Base-by-base conservation (phyloP, 805 yeast species). In the Candida chilensis region DNA sequence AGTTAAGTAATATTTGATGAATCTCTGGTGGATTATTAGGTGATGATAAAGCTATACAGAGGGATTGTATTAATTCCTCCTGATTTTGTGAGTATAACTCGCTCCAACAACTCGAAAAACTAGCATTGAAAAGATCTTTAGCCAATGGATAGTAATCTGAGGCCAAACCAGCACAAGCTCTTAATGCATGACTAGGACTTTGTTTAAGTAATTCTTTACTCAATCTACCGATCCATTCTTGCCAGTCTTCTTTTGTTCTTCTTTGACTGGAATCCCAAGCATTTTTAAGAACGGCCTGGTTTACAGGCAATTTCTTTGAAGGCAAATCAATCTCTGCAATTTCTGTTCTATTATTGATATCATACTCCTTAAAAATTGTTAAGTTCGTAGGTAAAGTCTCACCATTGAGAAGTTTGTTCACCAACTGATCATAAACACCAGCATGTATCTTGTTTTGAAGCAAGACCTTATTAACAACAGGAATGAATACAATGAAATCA, bases 1-100 rank as follows among this genome's bases (percentile, higher is more conserved):
- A 60, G 39, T 90, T 88, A 41, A 92, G 63, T 35, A 92, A 63
- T 2, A 87, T 81, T 48, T 92, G 97, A 45, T 87, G 81, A 27
- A 92, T 88, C 43, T 92, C 99, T 0, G 98, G 96, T 0, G 96
- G 95, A 39, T 85, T 86, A 41, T 87, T 84, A 3, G 94, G 82
- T 0, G 96, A 82, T 0, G 90, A 82, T 37, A 90, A 60, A 0
- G 97, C 97, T 30, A 79, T 68, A 47, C 94, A 86, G 24, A 92
- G 67, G 2, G 94, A 71, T 41, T 82, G 82, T 3, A 88, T 85
- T 28, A 92, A 64, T 39, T 88, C 96, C 34, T 86, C 95, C 52
- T 86, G 95, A 44, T 85, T 80, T 35, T 81, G 87, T 8, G 88
- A 81, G 44, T 84, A 85, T 15, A 94, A 62, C 44, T 88, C 96